Evolutionary conservation across 1,284 basidiomycete species (phyloP).

Genomic region (Cystobasidiaceae sp.): DNA sequence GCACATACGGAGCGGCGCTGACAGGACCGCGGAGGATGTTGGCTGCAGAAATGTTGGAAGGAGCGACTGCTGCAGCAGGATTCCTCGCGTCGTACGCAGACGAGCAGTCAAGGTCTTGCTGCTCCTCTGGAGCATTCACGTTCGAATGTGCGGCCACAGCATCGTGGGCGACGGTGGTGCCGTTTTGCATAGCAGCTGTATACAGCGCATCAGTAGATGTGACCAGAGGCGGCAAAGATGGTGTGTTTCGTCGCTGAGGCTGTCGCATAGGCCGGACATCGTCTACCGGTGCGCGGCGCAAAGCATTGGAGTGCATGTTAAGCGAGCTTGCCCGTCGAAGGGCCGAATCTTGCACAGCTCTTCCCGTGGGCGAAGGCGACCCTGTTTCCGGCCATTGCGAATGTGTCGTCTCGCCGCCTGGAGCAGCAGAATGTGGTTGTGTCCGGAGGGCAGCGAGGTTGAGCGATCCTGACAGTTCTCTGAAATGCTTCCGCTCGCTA

Average conservation of each 20-base stretch:
- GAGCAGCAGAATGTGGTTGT: not conserved
- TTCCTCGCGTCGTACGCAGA: not conserved
- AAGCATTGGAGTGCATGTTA: not conserved
- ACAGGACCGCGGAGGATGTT: conserved; percentile 46
- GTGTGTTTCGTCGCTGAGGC: conserved; percentile 15
- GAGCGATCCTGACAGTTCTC: not conserved
- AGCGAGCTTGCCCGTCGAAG: not conserved
- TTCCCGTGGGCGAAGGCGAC: not conserved
- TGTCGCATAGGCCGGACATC: not conserved
- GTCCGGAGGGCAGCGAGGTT: not conserved
- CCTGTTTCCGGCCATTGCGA: too few species aligned
- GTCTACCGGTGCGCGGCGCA: not conserved
- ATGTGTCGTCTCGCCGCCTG: not conserved
- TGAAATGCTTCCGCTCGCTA: conserved; percentile 15
- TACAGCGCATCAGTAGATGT: conserved; percentile 16
- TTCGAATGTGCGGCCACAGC: too few species aligned
- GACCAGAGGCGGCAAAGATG: conserved; percentile 11
- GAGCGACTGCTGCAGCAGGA: not conserved
- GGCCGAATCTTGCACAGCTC: not conserved
- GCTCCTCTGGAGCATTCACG: too few species aligned
- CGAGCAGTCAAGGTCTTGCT: too few species aligned
- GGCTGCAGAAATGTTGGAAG: not conserved
- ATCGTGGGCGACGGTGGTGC: not conserved
- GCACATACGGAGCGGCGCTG: conserved; percentile 53
- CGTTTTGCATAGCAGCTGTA: not conserved